Evolutionary conservation across 179 eudicot genomes (phyloP).

Genomic region (Pouteria campechiana): DNA sequence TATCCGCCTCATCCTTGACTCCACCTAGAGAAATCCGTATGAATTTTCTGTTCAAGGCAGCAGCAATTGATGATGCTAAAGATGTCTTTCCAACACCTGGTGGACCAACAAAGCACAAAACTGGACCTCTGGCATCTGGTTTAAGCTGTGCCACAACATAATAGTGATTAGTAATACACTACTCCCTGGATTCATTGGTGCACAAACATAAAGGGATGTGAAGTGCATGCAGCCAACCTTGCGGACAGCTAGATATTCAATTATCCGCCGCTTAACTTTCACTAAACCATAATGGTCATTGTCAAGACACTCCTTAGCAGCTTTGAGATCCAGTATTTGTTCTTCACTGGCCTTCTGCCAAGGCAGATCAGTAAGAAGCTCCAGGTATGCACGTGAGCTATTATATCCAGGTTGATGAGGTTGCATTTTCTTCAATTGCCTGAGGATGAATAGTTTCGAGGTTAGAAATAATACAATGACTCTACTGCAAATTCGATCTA

Average conservation of each 20-base stretch:
- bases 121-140: slow-evolving; percentile 48
- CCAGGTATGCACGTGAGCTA: slow-evolving; percentile 43
- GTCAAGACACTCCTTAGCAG: slow-evolving; percentile 41
- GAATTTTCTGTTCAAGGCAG: slow-evolving; percentile 40
- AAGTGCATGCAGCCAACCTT: slow-evolving; percentile 18
- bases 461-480: too few species aligned
- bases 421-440: slow-evolving; percentile 50
- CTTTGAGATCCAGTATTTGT: slow-evolving; percentile 28
- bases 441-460: too few species aligned
- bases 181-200: too few species aligned
- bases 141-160: slow-evolving; percentile 35
- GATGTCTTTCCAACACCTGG: slow-evolving; percentile 56
- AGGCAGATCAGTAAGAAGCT: slow-evolving; percentile 49
- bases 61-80: slow-evolving; percentile 43
- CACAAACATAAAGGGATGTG: not conserved
- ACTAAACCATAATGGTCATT: slow-evolving; percentile 39
- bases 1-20: slow-evolving; percentile 52
- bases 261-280: slow-evolving; percentile 42
- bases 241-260: slow-evolving; percentile 46
- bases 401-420: slow-evolving; percentile 51
- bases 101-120: slow-evolving; percentile 46
- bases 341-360: slow-evolving; percentile 40
- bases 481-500: too few species aligned
- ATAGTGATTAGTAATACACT: slow-evolving; percentile 2
- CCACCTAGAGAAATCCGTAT: slow-evolving; percentile 47